Evolutionary conservation across 1,284 basidiomycete species (phyloP).

Genomic region (Fereydounia khargensis): DNA sequence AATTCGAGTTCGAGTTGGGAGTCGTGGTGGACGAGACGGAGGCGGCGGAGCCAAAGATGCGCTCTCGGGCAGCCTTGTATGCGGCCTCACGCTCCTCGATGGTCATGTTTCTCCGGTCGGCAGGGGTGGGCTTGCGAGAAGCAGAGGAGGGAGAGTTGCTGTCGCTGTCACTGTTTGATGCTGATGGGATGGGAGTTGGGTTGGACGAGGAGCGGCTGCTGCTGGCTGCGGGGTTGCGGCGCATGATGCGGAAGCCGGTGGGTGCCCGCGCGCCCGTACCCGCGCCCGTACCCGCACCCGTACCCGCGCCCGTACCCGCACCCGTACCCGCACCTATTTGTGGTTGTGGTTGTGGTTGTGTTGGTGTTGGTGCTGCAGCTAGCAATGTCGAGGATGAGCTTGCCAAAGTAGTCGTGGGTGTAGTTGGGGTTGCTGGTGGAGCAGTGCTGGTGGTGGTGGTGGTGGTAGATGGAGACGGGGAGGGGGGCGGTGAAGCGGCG

Average conservation of each 20-base stretch:
- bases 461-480: neutral
- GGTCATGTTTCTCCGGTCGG: conserved; percentile 41
- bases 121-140: conserved; percentile 7
- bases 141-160: neutral
- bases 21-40: conserved; percentile 4
- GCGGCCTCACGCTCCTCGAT: conserved; percentile 46
- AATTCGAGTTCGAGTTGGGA: conserved; percentile 5
- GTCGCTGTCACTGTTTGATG: conserved; percentile 9
- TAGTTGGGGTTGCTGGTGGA: neutral
- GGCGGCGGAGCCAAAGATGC: conserved; percentile 37
- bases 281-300: neutral
- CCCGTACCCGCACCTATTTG: neutral
- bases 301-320: neutral
- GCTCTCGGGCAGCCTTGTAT: conserved; percentile 41
- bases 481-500: neutral
- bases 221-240: conserved; percentile 23
- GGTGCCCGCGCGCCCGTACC: conserved; percentile 2
- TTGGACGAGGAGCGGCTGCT: neutral
- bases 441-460: neutral
- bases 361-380: neutral
- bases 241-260: conserved; percentile 34
- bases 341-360: no score
- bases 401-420: conserved; percentile 1
- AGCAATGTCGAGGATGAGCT: conserved; percentile 9
- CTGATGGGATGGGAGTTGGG: conserved; percentile 2